A percentile compares a stretch with the other conserved stretches of the same genome.
Evolutionary conservation across 139 green algal species (phyloP).

Genomic region (Chlorella sp.): DNA sequence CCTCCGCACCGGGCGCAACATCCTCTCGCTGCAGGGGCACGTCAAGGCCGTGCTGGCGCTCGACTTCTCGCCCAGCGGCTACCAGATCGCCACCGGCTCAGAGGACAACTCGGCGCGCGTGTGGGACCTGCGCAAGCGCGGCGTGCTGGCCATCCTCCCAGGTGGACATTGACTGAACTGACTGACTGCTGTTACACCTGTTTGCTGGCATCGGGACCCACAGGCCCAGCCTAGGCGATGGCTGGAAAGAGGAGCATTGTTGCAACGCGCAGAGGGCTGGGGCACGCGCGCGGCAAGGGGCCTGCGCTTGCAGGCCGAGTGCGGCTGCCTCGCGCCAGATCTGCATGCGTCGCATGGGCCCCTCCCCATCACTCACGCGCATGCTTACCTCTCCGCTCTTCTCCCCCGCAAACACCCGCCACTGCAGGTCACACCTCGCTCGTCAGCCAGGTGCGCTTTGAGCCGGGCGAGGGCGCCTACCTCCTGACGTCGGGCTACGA

Average conservation of each 20-base stretch:
- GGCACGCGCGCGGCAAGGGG: too few species aligned
- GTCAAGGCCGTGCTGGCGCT: constrained; percentile 84
- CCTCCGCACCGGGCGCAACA: constrained; percentile 80
- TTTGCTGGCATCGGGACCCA: too few species aligned
- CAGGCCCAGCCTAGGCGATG: too few species aligned
- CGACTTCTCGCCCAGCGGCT: constrained; percentile 91
- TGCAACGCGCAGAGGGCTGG: too few species aligned
- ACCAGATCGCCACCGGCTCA: constrained; percentile 72
- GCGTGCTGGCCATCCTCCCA: constrained; percentile 80
- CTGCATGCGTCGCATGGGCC: too few species aligned
- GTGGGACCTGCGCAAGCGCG: constrained; percentile 89
- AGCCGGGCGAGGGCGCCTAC: constrained; percentile 69
- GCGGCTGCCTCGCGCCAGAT: neutral
- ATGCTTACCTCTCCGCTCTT: neutral
- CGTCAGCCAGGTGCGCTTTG: constrained; percentile 73
- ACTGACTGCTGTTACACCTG: too few species aligned
- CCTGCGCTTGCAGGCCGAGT: neutral
- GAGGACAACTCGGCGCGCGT: constrained; percentile 83
- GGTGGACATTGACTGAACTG: constrained; percentile 33
- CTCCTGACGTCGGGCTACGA: constrained; percentile 84
- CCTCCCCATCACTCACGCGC: neutral
- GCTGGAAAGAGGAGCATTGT: neutral
- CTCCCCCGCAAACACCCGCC: neutral
- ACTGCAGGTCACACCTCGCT: constrained; percentile 66
- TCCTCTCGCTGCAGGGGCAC: constrained; percentile 87